Evolutionary conservation across 371 early-diverging fungal species (phyloP), one percentile per base, ranked within the genome.

Genomic region (Synchytrium microbalum): DNA sequence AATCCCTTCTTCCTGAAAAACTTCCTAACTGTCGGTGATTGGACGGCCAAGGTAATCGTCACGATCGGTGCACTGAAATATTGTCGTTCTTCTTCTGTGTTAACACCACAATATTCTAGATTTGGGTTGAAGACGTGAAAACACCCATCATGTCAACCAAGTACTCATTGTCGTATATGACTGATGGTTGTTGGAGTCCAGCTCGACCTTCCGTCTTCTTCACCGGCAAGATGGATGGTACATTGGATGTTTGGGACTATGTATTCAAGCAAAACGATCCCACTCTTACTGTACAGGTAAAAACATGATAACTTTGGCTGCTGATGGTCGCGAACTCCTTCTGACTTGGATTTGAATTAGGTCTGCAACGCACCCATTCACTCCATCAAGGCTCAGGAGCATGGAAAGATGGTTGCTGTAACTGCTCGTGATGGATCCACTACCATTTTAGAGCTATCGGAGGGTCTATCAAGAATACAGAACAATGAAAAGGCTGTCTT

Each of bases 1-100:
- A 83, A 83, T 65, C 81, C 83, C 16, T 83, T 83, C 69, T 83
- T 81, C 67, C 63, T 74, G 29, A 83, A 81, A 62, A 81, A 81
- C 72, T 83, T 83, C 60, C 58, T 83, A 38, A 75, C 81, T 8
- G 72, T 79, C 52, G 83, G 83, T 29, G 83, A 83, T 63, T 83
- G 83, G 83, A 75, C 73, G 27, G 79, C 79, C 13, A 73, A 79
- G 73, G 73, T 75, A 64, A 5, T 51, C 14, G 57, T 62, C 16
- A 28, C 56, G 30, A 55, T 14, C 3, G 61, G 30, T 2, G 29
- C 32, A 19, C 3, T 54, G 1, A 1, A 38, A 26, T 59, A 26
- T 64, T 31, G 51, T 38, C 46, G 46, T 38, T 32, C n/a, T 3
- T 27, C 56, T 46, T 24, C 54, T 31, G 23, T 54, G 3, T 30